A percentile compares a stretch with the other conserved stretches of the same genome.
phyloP scores from a whole-genome alignment of 2,329 filamentous ascomycete genomes.

The Trichoderma pleuroti region DNA sequence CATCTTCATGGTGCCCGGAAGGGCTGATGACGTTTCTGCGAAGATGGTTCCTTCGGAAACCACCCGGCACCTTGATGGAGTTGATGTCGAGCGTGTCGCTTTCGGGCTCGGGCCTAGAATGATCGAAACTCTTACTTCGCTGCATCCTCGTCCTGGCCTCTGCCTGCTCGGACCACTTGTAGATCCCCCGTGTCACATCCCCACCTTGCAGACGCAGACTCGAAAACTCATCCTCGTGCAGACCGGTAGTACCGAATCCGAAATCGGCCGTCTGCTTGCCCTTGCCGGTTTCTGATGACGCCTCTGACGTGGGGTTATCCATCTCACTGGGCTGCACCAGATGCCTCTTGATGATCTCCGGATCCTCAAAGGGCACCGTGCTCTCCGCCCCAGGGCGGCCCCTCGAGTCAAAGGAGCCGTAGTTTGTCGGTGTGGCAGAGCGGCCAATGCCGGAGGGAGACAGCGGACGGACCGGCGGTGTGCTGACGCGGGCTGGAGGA shows the following conservation, averaged over 20 bases:
- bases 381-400: slow-evolving; percentile 47
- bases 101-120: slow-evolving; percentile 73
- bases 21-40: slow-evolving; percentile 70
- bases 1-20: slow-evolving; percentile 31
- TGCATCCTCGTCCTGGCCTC: slow-evolving; percentile 65
- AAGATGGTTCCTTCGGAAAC: slow-evolving; percentile 87
- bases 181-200: slow-evolving; percentile 91
- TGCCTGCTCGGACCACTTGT: slow-evolving; percentile 91
- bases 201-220: slow-evolving; percentile 90
- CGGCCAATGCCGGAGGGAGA: slow-evolving; percentile 36
- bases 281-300: slow-evolving; percentile 47
- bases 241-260: slow-evolving; percentile 30
- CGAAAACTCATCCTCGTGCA: slow-evolving; percentile 79
- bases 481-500: slow-evolving; percentile 56
- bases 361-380: slow-evolving; percentile 71
- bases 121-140: slow-evolving; percentile 84
- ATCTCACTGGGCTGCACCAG: slow-evolving; percentile 65
- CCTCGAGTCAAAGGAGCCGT: slow-evolving; percentile 79
- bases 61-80: slow-evolving; percentile 87
- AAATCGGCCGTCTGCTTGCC: slow-evolving; percentile 51
- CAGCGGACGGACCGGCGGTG: slow-evolving; percentile 46
- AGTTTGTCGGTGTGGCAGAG: slow-evolving; percentile 63
- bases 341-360: slow-evolving; percentile 87
- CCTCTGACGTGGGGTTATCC: slow-evolving; percentile 44
- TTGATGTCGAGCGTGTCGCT: slow-evolving; percentile 80